phyloP scores from a whole-genome alignment of 2,329 filamentous ascomycete species.

The Ceratocystis huliohia region DNA sequence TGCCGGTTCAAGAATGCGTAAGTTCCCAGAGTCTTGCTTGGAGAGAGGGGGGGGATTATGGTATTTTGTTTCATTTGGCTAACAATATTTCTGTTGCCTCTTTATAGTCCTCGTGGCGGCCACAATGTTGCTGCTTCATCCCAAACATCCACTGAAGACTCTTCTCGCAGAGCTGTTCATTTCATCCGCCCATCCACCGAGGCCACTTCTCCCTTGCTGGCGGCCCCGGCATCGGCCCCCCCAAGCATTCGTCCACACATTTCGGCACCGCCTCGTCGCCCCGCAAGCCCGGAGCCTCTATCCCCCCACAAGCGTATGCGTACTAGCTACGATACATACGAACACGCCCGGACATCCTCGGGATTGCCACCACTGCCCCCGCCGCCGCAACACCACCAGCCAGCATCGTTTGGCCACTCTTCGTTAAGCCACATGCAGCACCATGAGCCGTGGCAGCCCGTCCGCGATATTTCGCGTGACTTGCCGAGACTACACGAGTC shows the following conservation, averaged over 20 bases:
- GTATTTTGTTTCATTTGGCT: not conserved
- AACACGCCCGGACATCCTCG: slow-evolving; percentile 2
- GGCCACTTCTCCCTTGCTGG: not conserved
- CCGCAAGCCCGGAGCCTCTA: slow-evolving; percentile 25
- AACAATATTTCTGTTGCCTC: not conserved
- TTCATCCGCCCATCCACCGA: slow-evolving; percentile 9
- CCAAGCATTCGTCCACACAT: not conserved
- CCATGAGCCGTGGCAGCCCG: slow-evolving; percentile 26
- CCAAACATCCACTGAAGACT: slow-evolving; percentile 30
- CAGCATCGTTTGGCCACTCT: not conserved
- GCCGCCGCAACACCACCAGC: not conserved
- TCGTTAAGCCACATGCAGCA: slow-evolving; percentile 22
- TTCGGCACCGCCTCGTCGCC: not conserved
- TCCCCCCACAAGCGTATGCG: slow-evolving; percentile 38
- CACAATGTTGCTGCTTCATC: slow-evolving; percentile 45
- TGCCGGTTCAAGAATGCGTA: slow-evolving; percentile 81
- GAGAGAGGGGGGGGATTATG: no score
- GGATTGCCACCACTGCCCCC: not conserved
- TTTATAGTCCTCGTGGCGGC: slow-evolving; percentile 41
- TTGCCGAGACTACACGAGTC: slow-evolving; percentile 11
- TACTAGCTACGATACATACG: slow-evolving; percentile 35
- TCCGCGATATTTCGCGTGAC: slow-evolving; percentile 3
- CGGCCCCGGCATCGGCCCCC: not conserved
- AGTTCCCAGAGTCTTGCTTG: slow-evolving; percentile 31
- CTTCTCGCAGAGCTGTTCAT: not conserved